Evolutionary conservation across 768 basidiomycete genomes (phyloP).

Genomic region (Lactifluus volemus): DNA sequence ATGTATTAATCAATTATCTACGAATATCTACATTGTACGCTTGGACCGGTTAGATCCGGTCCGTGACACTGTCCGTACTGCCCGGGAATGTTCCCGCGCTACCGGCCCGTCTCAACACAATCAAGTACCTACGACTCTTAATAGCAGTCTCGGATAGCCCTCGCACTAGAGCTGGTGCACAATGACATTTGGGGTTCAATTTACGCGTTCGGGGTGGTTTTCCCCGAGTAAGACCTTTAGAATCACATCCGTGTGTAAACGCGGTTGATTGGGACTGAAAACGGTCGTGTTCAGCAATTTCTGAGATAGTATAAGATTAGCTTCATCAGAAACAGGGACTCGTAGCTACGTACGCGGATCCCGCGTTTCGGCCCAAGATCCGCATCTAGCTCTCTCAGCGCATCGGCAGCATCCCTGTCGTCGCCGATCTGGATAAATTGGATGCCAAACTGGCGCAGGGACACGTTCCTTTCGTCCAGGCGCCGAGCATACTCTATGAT

Average conservation of each 20-base stretch:
- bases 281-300: slow-evolving; percentile 17
- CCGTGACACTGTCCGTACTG: too few relatives aligned
- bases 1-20: too few relatives aligned
- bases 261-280: slow-evolving; percentile 11
- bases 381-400: slow-evolving; percentile 23
- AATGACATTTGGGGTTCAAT: not conserved
- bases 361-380: slow-evolving; percentile 4
- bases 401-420: slow-evolving; percentile 24
- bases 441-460: slow-evolving; percentile 28
- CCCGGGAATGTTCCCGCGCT: too few relatives aligned
- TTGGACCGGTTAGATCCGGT: too few relatives aligned
- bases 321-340: too few relatives aligned
- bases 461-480: slow-evolving; percentile 27
- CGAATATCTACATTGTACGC: too few relatives aligned
- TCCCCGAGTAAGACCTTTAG: slow-evolving; percentile 13
- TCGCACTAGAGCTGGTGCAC: not conserved
- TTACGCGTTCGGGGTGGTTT: slow-evolving; percentile 2
- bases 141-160: not conserved
- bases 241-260: slow-evolving; percentile 7
- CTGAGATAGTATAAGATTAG: not conserved
- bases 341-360: slow-evolving; percentile 11
- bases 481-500: slow-evolving; percentile 20
- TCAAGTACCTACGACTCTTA: not conserved
- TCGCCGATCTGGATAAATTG: slow-evolving; percentile 37
- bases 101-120: too few relatives aligned